phyloP scores from a whole-genome alignment of 2,329 filamentous ascomycete species.

The Hortaea werneckii region DNA sequence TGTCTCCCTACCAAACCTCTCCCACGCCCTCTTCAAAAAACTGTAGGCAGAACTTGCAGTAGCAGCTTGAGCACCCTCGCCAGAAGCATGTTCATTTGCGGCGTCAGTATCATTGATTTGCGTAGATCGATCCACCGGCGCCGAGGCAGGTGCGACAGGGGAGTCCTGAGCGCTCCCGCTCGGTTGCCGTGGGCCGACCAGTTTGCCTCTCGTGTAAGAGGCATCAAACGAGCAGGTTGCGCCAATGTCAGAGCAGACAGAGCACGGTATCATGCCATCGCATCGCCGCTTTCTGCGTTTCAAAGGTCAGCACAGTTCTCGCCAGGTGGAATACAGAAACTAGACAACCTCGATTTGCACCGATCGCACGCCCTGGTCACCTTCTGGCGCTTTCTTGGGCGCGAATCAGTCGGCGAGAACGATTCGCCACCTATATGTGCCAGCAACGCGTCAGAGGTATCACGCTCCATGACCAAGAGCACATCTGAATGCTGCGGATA shows the following conservation, averaged over 20 bases:
- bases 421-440: background rate
- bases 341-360: slow-evolving; percentile 14
- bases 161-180: slow-evolving; percentile 10
- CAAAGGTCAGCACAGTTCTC: slow-evolving; percentile 10
- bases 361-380: slow-evolving; percentile 23
- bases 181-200: slow-evolving; percentile 23
- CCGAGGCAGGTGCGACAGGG: background rate
- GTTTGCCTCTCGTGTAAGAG: slow-evolving; percentile 35
- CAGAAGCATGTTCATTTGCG: background rate
- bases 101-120: slow-evolving; percentile 2
- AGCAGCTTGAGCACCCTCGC: slow-evolving; percentile 14
- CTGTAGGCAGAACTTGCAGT: slow-evolving; percentile 19
- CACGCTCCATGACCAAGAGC: background rate
- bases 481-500: background rate
- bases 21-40: slow-evolving; percentile 42
- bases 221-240: slow-evolving; percentile 40
- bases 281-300: slow-evolving; percentile 35
- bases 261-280: slow-evolving; percentile 31
- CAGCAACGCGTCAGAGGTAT: background rate
- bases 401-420: background rate
- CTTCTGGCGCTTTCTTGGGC: slow-evolving; percentile 10
- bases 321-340: background rate
- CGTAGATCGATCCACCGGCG: background rate
- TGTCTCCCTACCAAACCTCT: slow-evolving; percentile 33
- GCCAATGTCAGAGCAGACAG: slow-evolving; percentile 24